These are phyloP conservation scores for Dillenia suffruticosa DNA, from an alignment of 164 flowering plant species.

Conservation along the genomic window DNA sequence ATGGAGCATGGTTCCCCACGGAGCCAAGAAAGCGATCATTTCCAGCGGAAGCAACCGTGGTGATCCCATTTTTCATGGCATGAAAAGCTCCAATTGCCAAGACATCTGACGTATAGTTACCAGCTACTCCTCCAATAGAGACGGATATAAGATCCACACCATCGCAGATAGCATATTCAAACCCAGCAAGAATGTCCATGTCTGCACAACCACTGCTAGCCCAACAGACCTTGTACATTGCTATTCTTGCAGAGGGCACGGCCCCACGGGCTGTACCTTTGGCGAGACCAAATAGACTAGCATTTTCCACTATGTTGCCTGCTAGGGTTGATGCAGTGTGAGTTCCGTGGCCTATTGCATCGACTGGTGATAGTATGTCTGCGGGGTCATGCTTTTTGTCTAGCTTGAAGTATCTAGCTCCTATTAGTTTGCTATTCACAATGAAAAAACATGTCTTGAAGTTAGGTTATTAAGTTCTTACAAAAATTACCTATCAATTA, in stretches of 20 bases:
- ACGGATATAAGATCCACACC: conserved; percentile 80
- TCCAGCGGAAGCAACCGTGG: conserved; percentile 67
- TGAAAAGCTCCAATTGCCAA: conserved; percentile 70
- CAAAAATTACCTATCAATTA: too few relatives aligned
- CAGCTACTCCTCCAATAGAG: conserved; percentile 45
- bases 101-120: conserved; percentile 26
- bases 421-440: conserved; percentile 52
- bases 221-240: conserved; percentile 86
- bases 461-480: too few relatives aligned
- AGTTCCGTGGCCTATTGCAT: conserved; percentile 71
- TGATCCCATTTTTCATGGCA: conserved; percentile 64
- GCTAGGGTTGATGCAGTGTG: conserved; percentile 81
- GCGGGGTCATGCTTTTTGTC: conserved; percentile 30
- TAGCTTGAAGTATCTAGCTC: conserved; percentile 65
- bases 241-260: conserved; percentile 67
- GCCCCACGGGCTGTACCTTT: conserved; percentile 72
- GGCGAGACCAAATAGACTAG: conserved; percentile 63
- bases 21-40: conserved; percentile 37
- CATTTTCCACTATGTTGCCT: conserved; percentile 38
- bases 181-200: conserved; percentile 68
- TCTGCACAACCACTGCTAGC: conserved; percentile 48
- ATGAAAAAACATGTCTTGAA: too few relatives aligned
- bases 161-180: conserved; percentile 74
- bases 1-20: conserved; percentile 60
- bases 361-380: conserved; percentile 57